Percentiles rank a stretch among this genome's conserved stretches.
Evolutionary conservation across 179 eudicot species (phyloP).

Genomic region (Gypsophila paniculata): DNA sequence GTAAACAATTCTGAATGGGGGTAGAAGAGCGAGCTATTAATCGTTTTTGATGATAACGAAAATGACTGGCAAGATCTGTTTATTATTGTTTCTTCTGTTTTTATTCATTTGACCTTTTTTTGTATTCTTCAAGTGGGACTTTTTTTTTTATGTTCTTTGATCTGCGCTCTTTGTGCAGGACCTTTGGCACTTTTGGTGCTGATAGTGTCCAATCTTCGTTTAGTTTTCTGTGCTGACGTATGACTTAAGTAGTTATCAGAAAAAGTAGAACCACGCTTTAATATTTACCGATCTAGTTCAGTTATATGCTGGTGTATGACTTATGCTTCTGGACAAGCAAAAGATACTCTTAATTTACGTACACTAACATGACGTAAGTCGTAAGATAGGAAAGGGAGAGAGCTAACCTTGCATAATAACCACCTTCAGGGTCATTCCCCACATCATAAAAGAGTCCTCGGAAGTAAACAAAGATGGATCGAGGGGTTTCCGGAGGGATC

Average conservation of each 20-base stretch:
- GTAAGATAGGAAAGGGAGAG: neutral
- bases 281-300: neutral
- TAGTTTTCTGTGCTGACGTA: too few relatives aligned
- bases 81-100: too few relatives aligned
- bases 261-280: neutral
- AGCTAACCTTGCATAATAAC: slow-evolving; percentile 79
- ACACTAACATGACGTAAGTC: neutral
- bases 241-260: neutral
- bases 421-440: slow-evolving; percentile 94
- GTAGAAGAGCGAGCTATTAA: too few relatives aligned
- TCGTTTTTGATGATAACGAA: too few relatives aligned
- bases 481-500: slow-evolving; percentile 76
- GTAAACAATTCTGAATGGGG: neutral
- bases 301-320: neutral
- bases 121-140: too few relatives aligned
- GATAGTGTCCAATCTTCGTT: too few relatives aligned
- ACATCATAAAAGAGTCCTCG: slow-evolving; percentile 91
- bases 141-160: too few relatives aligned
- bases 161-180: too few relatives aligned
- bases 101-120: too few relatives aligned
- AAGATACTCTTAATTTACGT: too few relatives aligned
- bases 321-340: neutral
- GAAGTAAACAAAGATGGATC: slow-evolving; percentile 92
- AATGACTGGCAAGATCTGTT: too few relatives aligned
- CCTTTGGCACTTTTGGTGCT: too few relatives aligned